phyloP scores from a whole-genome alignment of 2,329 filamentous ascomycete genomes.

The Cryphonectria nitschkei region DNA sequence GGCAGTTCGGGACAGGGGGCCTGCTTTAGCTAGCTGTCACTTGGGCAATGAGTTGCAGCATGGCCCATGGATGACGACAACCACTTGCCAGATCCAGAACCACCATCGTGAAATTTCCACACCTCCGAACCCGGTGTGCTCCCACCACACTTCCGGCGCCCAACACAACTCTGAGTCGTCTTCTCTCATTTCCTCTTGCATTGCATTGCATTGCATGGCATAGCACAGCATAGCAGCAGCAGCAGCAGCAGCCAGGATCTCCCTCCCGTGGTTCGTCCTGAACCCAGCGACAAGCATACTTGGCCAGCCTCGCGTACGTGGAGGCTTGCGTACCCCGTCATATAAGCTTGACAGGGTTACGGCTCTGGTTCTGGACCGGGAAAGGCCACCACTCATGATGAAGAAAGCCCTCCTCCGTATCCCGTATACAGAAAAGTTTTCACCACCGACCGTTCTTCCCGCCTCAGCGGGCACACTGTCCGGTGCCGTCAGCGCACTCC shows the following conservation, averaged over 20 bases:
- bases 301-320: conserved; percentile 10
- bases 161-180: neutral
- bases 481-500: conserved; percentile 77
- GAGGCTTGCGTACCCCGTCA: conserved; percentile 32
- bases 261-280: neutral
- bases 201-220: neutral
- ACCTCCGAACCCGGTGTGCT: conserved; percentile 1
- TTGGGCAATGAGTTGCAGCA: neutral
- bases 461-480: conserved; percentile 67
- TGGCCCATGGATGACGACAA: conserved; percentile 22
- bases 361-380: conserved; percentile 21
- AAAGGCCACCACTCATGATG: conserved; percentile 47
- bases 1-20: neutral
- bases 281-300: neutral
- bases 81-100: conserved; percentile 20
- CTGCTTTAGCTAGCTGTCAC: neutral
- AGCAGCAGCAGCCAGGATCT: neutral
- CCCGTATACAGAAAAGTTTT: conserved; percentile 84
- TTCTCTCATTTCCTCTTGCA: neutral
- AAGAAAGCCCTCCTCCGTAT: conserved; percentile 80
- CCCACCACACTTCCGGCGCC: conserved; percentile 14
- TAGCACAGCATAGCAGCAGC: neutral
- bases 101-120: neutral
- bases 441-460: conserved; percentile 76
- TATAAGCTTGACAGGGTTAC: conserved; percentile 2